Evolutionary conservation across 345 rosid species (phyloP), one percentile per base, ranked within the genome.

Genomic region (Linum lewisii): DNA sequence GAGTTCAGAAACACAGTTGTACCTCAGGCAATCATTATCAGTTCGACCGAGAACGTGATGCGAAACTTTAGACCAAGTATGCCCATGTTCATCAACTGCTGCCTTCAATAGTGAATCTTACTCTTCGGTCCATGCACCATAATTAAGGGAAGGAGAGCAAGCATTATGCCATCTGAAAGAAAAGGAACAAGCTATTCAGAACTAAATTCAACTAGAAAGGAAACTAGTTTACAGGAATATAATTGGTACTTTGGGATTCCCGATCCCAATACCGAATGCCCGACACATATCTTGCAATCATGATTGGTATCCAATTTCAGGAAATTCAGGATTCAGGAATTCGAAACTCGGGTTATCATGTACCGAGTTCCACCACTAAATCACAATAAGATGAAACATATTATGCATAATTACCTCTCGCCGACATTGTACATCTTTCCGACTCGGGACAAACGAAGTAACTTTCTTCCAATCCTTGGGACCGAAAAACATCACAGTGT

Each of bases 1-100:
- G 58, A 57, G 51, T 61, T 11, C 18, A 42, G 47, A 42, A 62
- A 22, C 51, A 61, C 65, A 44, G 25, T 23, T 32, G 4, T 78
- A 87, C 91, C 99, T 89, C 75, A 71, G 55, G 69, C 99, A 93
- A 67, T 82, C 84, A 63, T 66, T 93, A 69, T 93, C 97, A 9
- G 97, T 93, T 66, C 97, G 91, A 65, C 79, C 65, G 59, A 81
- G 45, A 68, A 93, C 21, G 58, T 34, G 61, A 37, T 78, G 66
- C 66, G 99, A 91, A 65, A 93, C 72, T 74, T 78, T 87, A 44
- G 95, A 70, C 99, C 99, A 93, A 72, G 73, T 60, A 69, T 73
- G 60, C 32, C 94, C 95, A 54, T 75, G 79, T 70, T 85, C 78
- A 67, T 66, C 63, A 66, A 84, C 66, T 26, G 88, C 95, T 51